These are phyloP conservation scores for Penicillium canescens DNA, from an alignment of 495 filamentous ascomycete species.

Conservation along the genomic window DNA sequence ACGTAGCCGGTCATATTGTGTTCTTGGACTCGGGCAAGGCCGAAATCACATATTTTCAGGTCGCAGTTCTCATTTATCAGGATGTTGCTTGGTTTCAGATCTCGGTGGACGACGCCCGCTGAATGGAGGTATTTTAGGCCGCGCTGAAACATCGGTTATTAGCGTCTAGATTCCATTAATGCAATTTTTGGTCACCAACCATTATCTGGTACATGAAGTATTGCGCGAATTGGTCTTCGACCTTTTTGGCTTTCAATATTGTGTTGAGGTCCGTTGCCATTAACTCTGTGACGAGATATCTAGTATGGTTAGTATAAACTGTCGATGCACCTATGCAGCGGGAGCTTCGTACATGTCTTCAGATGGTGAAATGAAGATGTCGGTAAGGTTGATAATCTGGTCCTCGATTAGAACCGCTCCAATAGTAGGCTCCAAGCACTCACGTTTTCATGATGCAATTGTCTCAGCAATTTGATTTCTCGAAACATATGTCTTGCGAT, in stretches of 20 bases:
- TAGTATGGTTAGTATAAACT: constrained; percentile 32
- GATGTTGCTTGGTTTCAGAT: constrained; percentile 97
- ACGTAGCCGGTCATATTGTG: constrained; percentile 99
- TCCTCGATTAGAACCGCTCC: constrained; percentile 17
- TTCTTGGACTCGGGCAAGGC: constrained; percentile 93
- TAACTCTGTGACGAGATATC: constrained; percentile 96
- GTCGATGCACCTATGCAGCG: background rate
- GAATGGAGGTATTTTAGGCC: constrained; percentile 99
- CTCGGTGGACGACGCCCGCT: constrained; percentile 95
- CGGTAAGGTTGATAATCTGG: constrained; percentile 93
- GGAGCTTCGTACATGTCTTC: constrained; percentile 82
- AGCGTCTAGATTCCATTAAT: background rate
- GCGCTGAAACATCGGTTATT: constrained; percentile 58
- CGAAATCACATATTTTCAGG: constrained; percentile 98
- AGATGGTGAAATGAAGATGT: constrained; percentile 98
- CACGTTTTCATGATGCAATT: constrained; percentile 95
- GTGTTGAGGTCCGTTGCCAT: constrained; percentile 94
- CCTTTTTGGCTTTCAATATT: constrained; percentile 84
- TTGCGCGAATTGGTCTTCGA: constrained; percentile 98
- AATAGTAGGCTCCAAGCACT: constrained; percentile 7
- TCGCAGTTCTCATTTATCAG: constrained; percentile 99
- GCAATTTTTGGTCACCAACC: constrained; percentile 42
- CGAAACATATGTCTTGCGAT: constrained; percentile 94
- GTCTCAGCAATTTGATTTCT: constrained; percentile 94
- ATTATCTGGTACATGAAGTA: constrained; percentile 99